phyloP scores from a whole-genome alignment of 208 protist genomes.

The Leishmania turanica region DNA sequence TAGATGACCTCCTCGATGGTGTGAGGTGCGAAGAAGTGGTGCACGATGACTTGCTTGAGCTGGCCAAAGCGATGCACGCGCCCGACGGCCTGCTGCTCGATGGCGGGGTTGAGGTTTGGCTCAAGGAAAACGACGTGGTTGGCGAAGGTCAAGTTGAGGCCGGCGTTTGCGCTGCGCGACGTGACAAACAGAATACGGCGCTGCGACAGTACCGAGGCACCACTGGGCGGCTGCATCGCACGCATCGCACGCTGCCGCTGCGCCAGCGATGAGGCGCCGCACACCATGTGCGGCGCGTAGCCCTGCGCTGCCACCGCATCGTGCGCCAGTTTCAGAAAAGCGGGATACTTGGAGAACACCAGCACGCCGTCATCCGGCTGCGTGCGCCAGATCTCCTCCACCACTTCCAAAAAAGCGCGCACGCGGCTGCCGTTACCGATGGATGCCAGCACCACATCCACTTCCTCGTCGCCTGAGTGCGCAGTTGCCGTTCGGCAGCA shows the following conservation, averaged over 20 bases:
- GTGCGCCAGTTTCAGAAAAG: conserved; percentile 31
- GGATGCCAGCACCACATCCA: conserved; percentile 16
- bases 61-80: conserved; percentile 93
- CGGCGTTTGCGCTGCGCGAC: conserved; percentile 55
- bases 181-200: conserved; percentile 61
- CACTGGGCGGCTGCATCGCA: conserved; percentile 26
- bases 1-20: conserved; percentile 66
- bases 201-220: conserved; percentile 1
- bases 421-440: conserved; percentile 47
- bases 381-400: conserved; percentile 38
- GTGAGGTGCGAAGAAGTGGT: conserved; percentile 45
- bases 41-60: conserved; percentile 46
- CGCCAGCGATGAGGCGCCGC: conserved; percentile 37
- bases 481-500: not conserved
- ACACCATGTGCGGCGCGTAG: conserved; percentile 39
- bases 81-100: conserved; percentile 78
- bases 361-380: conserved; percentile 40
- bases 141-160: conserved; percentile 75
- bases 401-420: conserved; percentile 27
- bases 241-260: conserved; percentile 45
- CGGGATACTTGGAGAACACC: conserved; percentile 57
- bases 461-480: conserved; percentile 6
- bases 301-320: conserved; percentile 27
- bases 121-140: conserved; percentile 82
- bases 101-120: conserved; percentile 68